Conservation (phyloP, 2,329 filamentous ascomycete species). For the Aspergillus felis region DNA sequence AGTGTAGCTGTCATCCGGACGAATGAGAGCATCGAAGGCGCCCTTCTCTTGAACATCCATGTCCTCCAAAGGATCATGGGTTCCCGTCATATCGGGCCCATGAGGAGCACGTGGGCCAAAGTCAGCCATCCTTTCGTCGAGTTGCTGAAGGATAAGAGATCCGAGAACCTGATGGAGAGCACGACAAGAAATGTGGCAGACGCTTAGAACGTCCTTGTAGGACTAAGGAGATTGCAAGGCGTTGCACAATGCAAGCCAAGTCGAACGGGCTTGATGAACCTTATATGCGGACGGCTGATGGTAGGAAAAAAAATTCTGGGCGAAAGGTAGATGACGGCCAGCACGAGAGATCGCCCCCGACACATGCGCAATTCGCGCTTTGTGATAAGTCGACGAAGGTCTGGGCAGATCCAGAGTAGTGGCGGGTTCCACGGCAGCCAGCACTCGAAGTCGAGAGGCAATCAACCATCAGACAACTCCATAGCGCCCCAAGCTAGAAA, state of each 20-base stretch:
- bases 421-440: constrained; percentile 7
- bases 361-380: constrained; percentile 16
- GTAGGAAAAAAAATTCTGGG: constrained; percentile 14
- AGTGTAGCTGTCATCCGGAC: constrained; percentile 84
- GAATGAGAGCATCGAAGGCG: constrained; percentile 74
- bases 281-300: constrained; percentile 14
- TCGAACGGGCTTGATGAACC: constrained; percentile 13
- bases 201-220: constrained; percentile 4
- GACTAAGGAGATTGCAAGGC: constrained; percentile 10
- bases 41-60: constrained; percentile 58
- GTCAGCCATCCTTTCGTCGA: constrained; percentile 30
- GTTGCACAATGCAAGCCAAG: constrained; percentile 20
- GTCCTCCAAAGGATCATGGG: constrained; percentile 40
- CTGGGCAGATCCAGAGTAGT: constrained; percentile 12
- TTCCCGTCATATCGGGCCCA: constrained; percentile 45
- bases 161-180: constrained; percentile 7
- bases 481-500: constrained; percentile 8
- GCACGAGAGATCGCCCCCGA: constrained; percentile 11
- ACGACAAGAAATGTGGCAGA: constrained; percentile 9
- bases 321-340: constrained; percentile 12
- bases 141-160: constrained; percentile 4
- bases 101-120: constrained; percentile 43
- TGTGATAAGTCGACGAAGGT: constrained; percentile 18
- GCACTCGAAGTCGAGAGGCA: constrained; percentile 5
- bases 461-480: not conserved